Evolutionary conservation across 1,284 basidiomycete genomes (phyloP).

Genomic region (Golubevia pallescens): DNA sequence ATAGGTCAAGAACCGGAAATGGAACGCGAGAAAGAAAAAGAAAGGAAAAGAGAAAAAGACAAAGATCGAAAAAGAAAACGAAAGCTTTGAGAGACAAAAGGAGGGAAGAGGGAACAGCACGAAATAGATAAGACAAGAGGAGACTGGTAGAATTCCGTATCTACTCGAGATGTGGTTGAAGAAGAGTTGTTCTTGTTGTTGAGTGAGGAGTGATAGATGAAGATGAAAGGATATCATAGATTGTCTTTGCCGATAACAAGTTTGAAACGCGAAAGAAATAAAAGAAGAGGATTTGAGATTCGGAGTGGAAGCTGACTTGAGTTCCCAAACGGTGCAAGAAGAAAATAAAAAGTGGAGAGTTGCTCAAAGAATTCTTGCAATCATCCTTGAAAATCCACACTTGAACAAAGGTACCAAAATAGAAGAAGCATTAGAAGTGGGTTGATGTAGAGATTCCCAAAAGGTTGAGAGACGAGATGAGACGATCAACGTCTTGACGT

Average conservation of each 20-base stretch:
- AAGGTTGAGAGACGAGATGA: no score
- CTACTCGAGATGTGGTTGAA: background rate
- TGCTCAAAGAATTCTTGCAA: background rate
- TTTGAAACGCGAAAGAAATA: no score
- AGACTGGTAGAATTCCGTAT: background rate
- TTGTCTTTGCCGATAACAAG: no score
- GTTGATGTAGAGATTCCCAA: no score
- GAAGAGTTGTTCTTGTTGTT: background rate
- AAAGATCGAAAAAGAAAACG: background rate
- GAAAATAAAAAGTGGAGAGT: no score
- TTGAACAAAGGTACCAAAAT: no score
- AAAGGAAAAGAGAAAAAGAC: background rate
- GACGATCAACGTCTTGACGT: no score
- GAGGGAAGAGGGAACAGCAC: background rate
- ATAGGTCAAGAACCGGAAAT: background rate
- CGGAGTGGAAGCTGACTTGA: no score
- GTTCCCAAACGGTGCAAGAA: no score
- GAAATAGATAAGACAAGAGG: background rate
- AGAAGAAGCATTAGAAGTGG: no score
- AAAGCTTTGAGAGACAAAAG: background rate
- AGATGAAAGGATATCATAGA: background rate
- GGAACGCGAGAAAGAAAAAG: constrained; percentile 3
- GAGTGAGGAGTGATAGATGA: background rate
- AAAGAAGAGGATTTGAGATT: no score
- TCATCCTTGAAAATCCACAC: no score